These are phyloP conservation scores for Leucocoprinus leucothites DNA, from an alignment of 768 basidiomycete species.

Conservation along the genomic window DNA sequence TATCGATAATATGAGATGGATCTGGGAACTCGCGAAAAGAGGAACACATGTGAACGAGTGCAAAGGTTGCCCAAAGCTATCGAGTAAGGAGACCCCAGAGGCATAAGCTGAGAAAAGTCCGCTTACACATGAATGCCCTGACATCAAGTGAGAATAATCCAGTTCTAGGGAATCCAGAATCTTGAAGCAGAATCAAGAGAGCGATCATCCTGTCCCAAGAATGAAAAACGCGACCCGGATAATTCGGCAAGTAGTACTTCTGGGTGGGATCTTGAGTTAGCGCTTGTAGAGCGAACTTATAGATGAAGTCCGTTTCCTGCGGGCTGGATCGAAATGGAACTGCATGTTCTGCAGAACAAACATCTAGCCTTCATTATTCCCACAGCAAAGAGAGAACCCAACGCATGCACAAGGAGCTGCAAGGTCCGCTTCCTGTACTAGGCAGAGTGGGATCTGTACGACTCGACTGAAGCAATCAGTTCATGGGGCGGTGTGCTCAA, in stretches of 20 bases:
- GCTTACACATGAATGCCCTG: constrained; percentile 6
- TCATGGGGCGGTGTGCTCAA: too few relatives aligned
- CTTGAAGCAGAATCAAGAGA: background rate
- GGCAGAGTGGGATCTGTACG: too few relatives aligned
- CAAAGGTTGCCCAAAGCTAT: background rate
- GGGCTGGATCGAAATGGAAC: background rate
- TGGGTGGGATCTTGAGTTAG: background rate
- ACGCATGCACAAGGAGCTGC: too few relatives aligned
- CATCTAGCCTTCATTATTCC: background rate
- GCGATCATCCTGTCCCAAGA: background rate
- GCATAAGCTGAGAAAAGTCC: constrained; percentile 2
- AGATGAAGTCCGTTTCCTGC: background rate
- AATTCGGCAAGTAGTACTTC: background rate
- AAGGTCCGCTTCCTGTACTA: too few relatives aligned
- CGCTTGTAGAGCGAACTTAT: background rate
- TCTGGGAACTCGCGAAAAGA: constrained; percentile 9
- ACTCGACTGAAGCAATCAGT: too few relatives aligned
- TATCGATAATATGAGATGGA: constrained; percentile 13
- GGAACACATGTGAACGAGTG: constrained; percentile 6
- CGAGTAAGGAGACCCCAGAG: background rate
- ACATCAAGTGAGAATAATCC: constrained; percentile 7
- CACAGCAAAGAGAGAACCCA: too few relatives aligned
- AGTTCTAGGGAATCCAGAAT: background rate
- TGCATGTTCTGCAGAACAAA: background rate
- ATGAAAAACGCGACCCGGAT: background rate